These are phyloP conservation scores for Ceratobasidium theobromae DNA, from an alignment of 1,284 basidiomycete genomes.

Conservation along the genomic window DNA sequence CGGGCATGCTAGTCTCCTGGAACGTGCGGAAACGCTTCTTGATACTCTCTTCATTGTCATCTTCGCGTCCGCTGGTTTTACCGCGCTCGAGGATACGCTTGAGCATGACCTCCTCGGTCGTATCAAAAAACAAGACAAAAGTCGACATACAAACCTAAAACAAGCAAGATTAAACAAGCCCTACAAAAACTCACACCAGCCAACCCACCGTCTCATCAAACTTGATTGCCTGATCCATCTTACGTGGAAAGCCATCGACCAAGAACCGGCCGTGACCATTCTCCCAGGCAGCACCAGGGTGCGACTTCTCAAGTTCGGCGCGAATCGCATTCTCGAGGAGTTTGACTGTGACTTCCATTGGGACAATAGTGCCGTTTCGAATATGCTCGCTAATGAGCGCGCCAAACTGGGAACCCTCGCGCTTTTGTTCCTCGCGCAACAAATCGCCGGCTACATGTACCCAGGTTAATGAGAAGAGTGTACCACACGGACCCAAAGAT, in stretches of 20 bases:
- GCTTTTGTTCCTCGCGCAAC: conserved; percentile 89
- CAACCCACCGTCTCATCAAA: conserved; percentile 83
- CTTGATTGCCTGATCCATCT: conserved; percentile 96
- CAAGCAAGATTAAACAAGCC: neutral
- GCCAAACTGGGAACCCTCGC: conserved; percentile 84
- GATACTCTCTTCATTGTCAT: conserved; percentile 96
- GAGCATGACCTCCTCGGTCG: conserved; percentile 87
- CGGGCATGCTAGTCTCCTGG: conserved; percentile 91
- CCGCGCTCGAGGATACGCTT: conserved; percentile 83
- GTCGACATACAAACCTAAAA: conserved; percentile 75
- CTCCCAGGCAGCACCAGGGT: conserved; percentile 59
- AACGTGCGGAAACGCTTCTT: conserved; percentile 98
- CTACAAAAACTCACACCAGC: neutral
- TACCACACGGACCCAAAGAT: neutral
- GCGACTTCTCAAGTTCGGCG: conserved; percentile 55
- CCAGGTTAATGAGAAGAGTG: neutral
- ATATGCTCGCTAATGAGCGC: conserved; percentile 88
- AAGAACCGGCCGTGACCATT: conserved; percentile 84
- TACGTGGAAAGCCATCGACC: conserved; percentile 96
- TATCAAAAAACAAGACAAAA: conserved; percentile 86
- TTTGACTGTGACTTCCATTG: conserved; percentile 96
- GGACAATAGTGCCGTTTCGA: conserved; percentile 92
- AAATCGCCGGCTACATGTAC: conserved; percentile 82
- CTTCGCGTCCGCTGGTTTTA: conserved; percentile 93
- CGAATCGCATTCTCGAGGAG: conserved; percentile 93